Evolutionary conservation across 148 eudicot genomes (phyloP).

Genomic region (Rhododendron henanense): DNA sequence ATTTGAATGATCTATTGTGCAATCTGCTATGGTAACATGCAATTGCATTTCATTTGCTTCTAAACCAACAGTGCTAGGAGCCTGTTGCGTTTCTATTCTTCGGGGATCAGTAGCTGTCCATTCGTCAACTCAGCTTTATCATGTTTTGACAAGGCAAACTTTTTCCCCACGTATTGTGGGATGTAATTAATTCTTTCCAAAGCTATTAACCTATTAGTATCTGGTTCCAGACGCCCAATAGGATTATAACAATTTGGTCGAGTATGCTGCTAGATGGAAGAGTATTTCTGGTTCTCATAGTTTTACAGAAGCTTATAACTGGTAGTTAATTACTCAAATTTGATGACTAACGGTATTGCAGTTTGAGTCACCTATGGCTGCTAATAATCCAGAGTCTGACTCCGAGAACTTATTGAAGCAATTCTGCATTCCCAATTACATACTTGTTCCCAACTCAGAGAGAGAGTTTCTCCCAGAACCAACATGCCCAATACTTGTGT

Average conservation of each 20-base stretch:
- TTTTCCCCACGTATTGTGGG: background rate
- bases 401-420: constrained; percentile 31
- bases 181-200: background rate
- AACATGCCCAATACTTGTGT: constrained; percentile 70
- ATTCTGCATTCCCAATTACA: constrained; percentile 65
- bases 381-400: constrained; percentile 21
- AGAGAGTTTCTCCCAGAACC: constrained; percentile 37
- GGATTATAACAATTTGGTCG: background rate
- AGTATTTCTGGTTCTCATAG: background rate
- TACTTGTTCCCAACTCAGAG: constrained; percentile 40
- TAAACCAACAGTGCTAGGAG: background rate
- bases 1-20: background rate
- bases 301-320: background rate
- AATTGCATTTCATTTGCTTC: background rate
- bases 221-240: background rate
- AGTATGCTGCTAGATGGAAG: background rate
- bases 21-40: background rate
- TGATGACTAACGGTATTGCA: constrained; percentile 18
- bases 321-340: background rate
- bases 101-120: background rate
- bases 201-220: background rate
- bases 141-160: background rate
- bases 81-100: background rate
- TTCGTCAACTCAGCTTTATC: background rate
- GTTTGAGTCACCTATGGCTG: constrained; percentile 35